These are phyloP conservation scores for Crucihimalaya himalaica DNA, from an alignment of 345 rosid species.

Conservation along the genomic window DNA sequence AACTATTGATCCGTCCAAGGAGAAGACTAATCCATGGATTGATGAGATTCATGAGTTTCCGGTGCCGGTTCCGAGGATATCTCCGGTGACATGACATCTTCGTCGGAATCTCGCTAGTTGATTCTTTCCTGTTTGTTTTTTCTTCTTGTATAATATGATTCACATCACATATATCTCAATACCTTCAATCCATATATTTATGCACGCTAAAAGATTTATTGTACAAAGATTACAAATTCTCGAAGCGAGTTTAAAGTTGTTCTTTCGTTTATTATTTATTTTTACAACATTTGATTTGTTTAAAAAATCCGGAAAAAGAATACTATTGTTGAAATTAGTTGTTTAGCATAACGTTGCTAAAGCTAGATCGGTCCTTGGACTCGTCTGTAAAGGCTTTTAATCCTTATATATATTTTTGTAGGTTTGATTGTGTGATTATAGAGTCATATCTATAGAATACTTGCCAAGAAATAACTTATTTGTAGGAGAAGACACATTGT, in stretches of 20 bases:
- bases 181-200: not conserved
- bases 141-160: conserved; percentile 16
- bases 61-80: conserved; percentile 39
- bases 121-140: not conserved
- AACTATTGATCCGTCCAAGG: conserved; percentile 45
- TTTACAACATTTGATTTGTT: too few relatives aligned
- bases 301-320: too few relatives aligned
- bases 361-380: too few relatives aligned
- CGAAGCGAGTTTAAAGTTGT: not conserved
- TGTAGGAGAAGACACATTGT: not conserved
- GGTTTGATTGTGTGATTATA: not conserved
- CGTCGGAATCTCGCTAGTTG: conserved; percentile 14
- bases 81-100: conserved; percentile 32
- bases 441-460: too few relatives aligned
- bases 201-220: not conserved
- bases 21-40: conserved; percentile 62
- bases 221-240: not conserved
- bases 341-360: too few relatives aligned
- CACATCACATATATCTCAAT: not conserved
- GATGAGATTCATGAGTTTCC: conserved; percentile 59
- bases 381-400: too few relatives aligned
- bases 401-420: too few relatives aligned
- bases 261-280: too few relatives aligned
- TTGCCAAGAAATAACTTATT: not conserved
- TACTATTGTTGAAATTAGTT: too few relatives aligned